These are phyloP conservation scores for Candida manassasensis DNA, from an alignment of 805 yeast genomes.

Conservation along the genomic window DNA sequence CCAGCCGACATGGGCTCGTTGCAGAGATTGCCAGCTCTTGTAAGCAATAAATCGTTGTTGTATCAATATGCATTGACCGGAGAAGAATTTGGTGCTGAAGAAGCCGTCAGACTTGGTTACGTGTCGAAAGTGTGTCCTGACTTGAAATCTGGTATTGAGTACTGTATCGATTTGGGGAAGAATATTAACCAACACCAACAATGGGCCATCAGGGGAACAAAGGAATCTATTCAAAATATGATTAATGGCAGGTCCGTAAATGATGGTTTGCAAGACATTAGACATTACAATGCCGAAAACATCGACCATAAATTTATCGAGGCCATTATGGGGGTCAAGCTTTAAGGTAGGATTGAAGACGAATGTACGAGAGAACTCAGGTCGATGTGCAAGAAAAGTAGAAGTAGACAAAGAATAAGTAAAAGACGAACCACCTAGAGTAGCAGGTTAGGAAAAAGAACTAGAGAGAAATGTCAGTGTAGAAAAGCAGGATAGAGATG, in stretches of 20 bases:
- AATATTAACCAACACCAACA: constrained; percentile 43
- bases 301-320: constrained; percentile 14
- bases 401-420: too few relatives aligned
- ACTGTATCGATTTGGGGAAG: constrained; percentile 47
- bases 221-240: constrained; percentile 45
- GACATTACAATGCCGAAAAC: constrained; percentile 45
- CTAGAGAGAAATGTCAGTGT: too few relatives aligned
- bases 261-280: constrained; percentile 50
- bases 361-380: too few relatives aligned
- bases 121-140: constrained; percentile 43
- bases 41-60: constrained; percentile 52
- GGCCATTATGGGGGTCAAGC: constrained; percentile 7
- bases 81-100: constrained; percentile 47
- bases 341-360: too few relatives aligned
- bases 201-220: constrained; percentile 65
- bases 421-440: too few relatives aligned
- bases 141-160: constrained; percentile 44
- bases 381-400: too few relatives aligned
- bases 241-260: constrained; percentile 32
- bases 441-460: too few relatives aligned
- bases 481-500: too few relatives aligned
- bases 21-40: constrained; percentile 56
- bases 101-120: constrained; percentile 54
- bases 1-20: constrained; percentile 77
- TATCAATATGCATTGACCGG: constrained; percentile 63